Conservation (phyloP, 805 yeast species). For the Candida stauntonica region DNA sequence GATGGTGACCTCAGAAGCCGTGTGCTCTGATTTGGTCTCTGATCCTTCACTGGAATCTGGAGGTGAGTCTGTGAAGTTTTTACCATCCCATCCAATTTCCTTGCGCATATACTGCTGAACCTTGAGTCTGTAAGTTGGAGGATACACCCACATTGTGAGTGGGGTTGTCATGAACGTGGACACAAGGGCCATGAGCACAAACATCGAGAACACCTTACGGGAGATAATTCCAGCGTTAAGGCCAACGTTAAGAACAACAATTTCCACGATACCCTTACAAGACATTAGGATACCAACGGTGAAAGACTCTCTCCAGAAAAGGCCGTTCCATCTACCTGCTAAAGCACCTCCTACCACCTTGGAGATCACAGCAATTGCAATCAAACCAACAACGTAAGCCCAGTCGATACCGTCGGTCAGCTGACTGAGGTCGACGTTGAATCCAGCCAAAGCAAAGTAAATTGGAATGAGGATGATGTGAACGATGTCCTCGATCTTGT, state of each 20-base stretch:
- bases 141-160: slow-evolving; percentile 56
- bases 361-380: slow-evolving; percentile 61
- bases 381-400: slow-evolving; percentile 71
- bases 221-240: slow-evolving; percentile 65
- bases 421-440: slow-evolving; percentile 62
- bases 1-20: slow-evolving; percentile 11
- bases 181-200: slow-evolving; percentile 75
- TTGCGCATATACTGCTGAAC: slow-evolving; percentile 31
- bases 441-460: slow-evolving; percentile 77
- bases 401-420: slow-evolving; percentile 65
- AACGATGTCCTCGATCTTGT: slow-evolving; percentile 74
- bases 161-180: slow-evolving; percentile 82
- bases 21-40: slow-evolving; percentile 8
- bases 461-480: slow-evolving; percentile 69
- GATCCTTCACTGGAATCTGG: slow-evolving; percentile 9
- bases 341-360: slow-evolving; percentile 64
- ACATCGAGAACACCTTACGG: slow-evolving; percentile 68
- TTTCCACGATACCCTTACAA: slow-evolving; percentile 84
- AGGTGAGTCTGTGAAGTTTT: slow-evolving; percentile 17
- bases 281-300: slow-evolving; percentile 82
- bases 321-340: slow-evolving; percentile 57
- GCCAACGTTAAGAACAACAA: slow-evolving; percentile 73
- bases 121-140: slow-evolving; percentile 53
- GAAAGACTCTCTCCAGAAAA: slow-evolving; percentile 68
- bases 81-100: slow-evolving; percentile 30